Percentiles rank a stretch among this genome's conserved stretches.
phyloP scores from a whole-genome alignment of 768 basidiomycete species.

The Tulasnella sp. region DNA sequence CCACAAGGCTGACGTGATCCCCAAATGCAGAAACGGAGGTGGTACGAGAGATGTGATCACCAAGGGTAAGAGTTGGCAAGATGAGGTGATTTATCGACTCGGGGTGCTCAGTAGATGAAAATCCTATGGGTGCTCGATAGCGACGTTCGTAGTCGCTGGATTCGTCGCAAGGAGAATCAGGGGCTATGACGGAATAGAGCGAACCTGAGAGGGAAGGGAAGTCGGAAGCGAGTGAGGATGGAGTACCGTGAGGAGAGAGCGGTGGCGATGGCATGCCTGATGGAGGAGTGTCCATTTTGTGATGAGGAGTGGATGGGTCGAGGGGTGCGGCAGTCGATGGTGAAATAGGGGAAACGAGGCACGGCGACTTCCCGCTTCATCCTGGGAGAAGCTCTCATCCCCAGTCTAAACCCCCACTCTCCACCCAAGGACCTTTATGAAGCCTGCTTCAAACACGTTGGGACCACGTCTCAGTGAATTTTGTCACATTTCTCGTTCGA shows the following conservation, averaged over 20 bases:
- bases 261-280: conserved; percentile 12
- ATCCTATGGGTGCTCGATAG: not conserved
- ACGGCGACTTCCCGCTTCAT: too few relatives aligned
- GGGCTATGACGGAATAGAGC: conserved; percentile 8
- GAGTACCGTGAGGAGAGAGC: conserved; percentile 5
- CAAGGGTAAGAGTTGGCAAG: not conserved
- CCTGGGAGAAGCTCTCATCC: too few relatives aligned
- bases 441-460: too few relatives aligned
- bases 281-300: not conserved
- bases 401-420: too few relatives aligned
- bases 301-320: not conserved
- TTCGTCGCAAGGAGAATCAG: conserved; percentile 1
- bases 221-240: conserved; percentile 6
- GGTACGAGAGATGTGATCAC: not conserved
- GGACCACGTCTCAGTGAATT: too few relatives aligned
- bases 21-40: not conserved
- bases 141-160: not conserved
- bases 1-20: not conserved
- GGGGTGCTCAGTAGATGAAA: conserved; percentile 5
- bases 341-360: conserved; percentile 6
- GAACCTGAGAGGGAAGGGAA: conserved; percentile 5
- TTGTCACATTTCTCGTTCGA: too few relatives aligned
- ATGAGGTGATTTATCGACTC: not conserved
- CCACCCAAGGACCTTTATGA: too few relatives aligned
- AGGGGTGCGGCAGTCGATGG: not conserved